phyloP scores from a whole-genome alignment of 2,329 filamentous ascomycete genomes.

The Aureobasidium lini region DNA sequence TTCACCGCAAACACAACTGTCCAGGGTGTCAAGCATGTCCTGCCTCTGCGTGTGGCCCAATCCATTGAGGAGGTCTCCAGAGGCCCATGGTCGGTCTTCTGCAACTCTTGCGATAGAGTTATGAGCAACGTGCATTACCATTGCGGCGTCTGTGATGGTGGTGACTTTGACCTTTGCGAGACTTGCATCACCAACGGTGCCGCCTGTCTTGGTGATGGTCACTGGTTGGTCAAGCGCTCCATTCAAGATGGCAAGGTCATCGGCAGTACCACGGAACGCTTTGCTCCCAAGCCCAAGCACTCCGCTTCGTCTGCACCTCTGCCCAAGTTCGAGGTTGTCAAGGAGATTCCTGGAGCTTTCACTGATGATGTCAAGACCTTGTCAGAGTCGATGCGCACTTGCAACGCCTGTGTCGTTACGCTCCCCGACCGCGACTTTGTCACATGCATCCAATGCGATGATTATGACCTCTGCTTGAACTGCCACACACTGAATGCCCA shows the following conservation, averaged over 20 bases:
- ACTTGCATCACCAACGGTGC: constrained; percentile 67
- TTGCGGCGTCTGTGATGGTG: constrained; percentile 85
- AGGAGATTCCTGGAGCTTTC: constrained; percentile 38
- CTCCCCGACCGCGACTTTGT: constrained; percentile 73
- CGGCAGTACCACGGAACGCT: constrained; percentile 76
- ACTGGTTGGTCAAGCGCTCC: constrained; percentile 92
- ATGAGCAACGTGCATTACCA: constrained; percentile 85
- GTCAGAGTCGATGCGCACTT: constrained; percentile 49
- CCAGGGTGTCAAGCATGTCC: neutral
- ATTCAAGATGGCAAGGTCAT: constrained; percentile 71
- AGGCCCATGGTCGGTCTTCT: constrained; percentile 73
- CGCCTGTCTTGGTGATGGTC: constrained; percentile 67
- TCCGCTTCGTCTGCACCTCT: constrained; percentile 19
- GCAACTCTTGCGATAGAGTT: constrained; percentile 76
- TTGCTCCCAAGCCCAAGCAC: constrained; percentile 55
- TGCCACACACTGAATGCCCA: constrained; percentile 74
- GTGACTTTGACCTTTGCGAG: constrained; percentile 89
- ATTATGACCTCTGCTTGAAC: constrained; percentile 82
- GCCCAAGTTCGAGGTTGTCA: constrained; percentile 19
- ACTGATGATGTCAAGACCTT: constrained; percentile 37
- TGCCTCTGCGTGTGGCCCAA: neutral
- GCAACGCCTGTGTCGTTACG: constrained; percentile 60
- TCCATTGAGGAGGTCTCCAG: constrained; percentile 24
- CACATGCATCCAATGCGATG: constrained; percentile 75
- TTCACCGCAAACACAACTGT: constrained; percentile 19